Base-by-base conservation (phyloP, 1,139 yeast genomes). In the Protomyces macrosporus region DNA sequence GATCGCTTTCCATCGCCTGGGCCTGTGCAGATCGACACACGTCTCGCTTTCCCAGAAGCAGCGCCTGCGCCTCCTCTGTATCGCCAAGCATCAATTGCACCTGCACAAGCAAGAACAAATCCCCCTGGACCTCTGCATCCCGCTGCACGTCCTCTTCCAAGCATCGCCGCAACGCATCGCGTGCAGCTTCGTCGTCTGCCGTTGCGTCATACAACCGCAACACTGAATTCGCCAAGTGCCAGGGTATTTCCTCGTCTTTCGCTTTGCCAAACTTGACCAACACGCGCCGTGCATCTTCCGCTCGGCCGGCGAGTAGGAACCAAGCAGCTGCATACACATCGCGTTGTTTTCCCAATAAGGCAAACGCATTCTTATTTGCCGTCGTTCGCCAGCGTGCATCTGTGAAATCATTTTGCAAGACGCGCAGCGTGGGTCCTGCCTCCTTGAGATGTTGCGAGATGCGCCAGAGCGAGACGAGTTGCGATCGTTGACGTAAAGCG, bases 361-460 rank as follows among this genome's bases (percentile, higher is more conserved):
- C 98, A 77, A 84, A 93, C 0, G 98, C 98, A 75, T 93, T 93
- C 71, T 93, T 93, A 71, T 84, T 76, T 0, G 98, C 97, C 0
- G 97, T 97, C 0, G 89, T 81, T 69, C 79, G 81, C 97, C 97
- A 91, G 59, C 97, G 78, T 9, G 81, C 79, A 64, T 84, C 82
- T 1, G 76, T 76, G 71, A 91, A 93, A 72, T 95, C 95, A 72
- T 91, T 87, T 30, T 79, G 78, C 70, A 93, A 77, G 70, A 93
- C 87, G 70, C 81, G 85, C 63, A 90, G 70, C 83, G 93, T 88
- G 72, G 91, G 90, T 50, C 82, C 84, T 69, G 86, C 90, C 71
- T 95, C 98, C 2, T 86, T 81, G 72, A 90, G 90, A 34, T 87
- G 85, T 9, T 82, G 78, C 0, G 93, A 83, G 7, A 85, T 82